phyloP scores from a whole-genome alignment of 257 asterid species.

The Dorcoceras hygrometricum region DNA sequence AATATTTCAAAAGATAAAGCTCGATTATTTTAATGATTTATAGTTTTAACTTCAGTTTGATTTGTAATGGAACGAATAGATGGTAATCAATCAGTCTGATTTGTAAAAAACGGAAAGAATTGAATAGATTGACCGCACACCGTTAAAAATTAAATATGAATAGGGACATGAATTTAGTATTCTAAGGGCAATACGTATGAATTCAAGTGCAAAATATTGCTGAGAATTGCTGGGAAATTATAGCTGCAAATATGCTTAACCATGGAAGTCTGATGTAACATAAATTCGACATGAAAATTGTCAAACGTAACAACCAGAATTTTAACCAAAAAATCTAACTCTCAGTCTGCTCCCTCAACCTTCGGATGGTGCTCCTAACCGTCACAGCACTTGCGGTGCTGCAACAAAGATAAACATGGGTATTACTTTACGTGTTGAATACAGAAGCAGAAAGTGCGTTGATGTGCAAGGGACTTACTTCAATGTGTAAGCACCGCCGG shows the following conservation, averaged over 20 bases:
- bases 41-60: too few relatives aligned
- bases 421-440: not conserved
- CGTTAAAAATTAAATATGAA: conserved; percentile 40
- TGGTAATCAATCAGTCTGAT: too few relatives aligned
- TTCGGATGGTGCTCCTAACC: conserved; percentile 63
- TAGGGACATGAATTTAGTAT: too few relatives aligned
- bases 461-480: conserved; percentile 31
- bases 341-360: conserved; percentile 78
- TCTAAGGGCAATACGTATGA: too few relatives aligned
- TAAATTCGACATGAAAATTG: conserved; percentile 2
- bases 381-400: conserved; percentile 74
- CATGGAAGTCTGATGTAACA: not conserved
- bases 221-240: not conserved
- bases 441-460: not conserved
- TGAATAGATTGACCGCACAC: conserved; percentile 24
- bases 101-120: too few relatives aligned
- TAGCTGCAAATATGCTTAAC: not conserved
- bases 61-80: too few relatives aligned
- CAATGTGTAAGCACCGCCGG: conserved; percentile 67
- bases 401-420: conserved; percentile 17
- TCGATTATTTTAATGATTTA: too few relatives aligned
- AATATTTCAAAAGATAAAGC: too few relatives aligned
- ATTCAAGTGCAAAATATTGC: too few relatives aligned
- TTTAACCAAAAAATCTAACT: conserved; percentile 29
- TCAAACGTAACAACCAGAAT: not conserved